Evolutionary conservation across 2,329 filamentous ascomycete species (phyloP).

Genomic region (Fusarium musae): DNA sequence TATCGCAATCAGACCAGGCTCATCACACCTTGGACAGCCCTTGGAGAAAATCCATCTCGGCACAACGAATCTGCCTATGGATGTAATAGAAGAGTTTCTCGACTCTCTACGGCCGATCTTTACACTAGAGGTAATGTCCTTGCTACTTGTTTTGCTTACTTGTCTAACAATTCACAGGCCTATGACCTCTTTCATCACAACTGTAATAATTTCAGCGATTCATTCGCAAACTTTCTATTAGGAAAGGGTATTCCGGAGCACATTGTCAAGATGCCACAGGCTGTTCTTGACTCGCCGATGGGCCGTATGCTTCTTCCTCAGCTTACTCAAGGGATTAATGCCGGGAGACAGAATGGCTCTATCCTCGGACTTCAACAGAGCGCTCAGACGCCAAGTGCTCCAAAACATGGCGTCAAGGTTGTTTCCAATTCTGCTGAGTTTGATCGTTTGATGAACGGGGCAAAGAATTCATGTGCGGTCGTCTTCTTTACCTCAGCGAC

Average conservation of each 20-base stretch:
- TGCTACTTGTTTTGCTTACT: background rate
- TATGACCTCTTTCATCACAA: constrained; percentile 94
- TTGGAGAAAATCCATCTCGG: constrained; percentile 82
- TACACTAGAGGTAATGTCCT: constrained; percentile 73
- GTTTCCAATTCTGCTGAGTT: constrained; percentile 60
- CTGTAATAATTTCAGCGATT: constrained; percentile 97
- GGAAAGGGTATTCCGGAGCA: constrained; percentile 89
- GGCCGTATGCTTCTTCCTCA: constrained; percentile 89
- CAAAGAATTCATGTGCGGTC: constrained; percentile 76
- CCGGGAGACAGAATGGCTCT: constrained; percentile 61
- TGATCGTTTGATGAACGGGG: constrained; percentile 59
- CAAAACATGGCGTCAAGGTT: constrained; percentile 63
- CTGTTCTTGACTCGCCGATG: constrained; percentile 86
- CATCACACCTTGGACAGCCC: constrained; percentile 86
- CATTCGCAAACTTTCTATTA: constrained; percentile 88
- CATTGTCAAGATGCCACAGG: constrained; percentile 85
- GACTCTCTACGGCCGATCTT: constrained; percentile 86
- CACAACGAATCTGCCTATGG: constrained; percentile 79
- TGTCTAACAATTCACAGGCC: constrained; percentile 59
- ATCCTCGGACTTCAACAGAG: constrained; percentile 63
- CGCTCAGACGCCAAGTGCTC: constrained; percentile 40
- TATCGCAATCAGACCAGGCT: constrained; percentile 81
- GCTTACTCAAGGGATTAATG: constrained; percentile 62
- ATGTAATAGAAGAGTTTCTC: constrained; percentile 87
- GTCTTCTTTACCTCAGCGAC: constrained; percentile 94